These are phyloP conservation scores for Pistacia integerrima DNA, from an alignment of 345 rosid species.

Conservation along the genomic window DNA sequence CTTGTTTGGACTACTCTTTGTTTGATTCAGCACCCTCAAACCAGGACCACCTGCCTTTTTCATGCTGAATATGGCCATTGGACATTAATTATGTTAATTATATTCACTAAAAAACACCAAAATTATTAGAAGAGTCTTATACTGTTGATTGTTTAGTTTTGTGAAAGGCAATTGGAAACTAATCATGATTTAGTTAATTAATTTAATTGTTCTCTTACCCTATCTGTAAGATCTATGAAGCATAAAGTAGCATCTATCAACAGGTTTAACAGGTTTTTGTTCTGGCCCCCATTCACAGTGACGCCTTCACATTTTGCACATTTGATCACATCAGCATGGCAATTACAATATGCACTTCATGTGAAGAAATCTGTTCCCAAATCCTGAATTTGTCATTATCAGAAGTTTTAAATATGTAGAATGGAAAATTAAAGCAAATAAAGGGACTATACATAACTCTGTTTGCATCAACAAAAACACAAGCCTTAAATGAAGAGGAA, in stretches of 20 bases:
- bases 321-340: not conserved
- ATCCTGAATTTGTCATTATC: not conserved
- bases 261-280: not conserved
- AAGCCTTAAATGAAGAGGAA: constrained; percentile 17
- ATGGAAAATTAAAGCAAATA: not conserved
- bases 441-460: not conserved
- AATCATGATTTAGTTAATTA: constrained; percentile 12
- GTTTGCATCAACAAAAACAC: constrained; percentile 17
- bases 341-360: not conserved
- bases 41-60: constrained; percentile 39
- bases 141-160: not conserved
- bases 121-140: constrained; percentile 10
- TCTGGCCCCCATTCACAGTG: not conserved
- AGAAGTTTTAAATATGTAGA: not conserved
- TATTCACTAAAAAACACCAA: constrained; percentile 9
- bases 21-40: constrained; percentile 29
- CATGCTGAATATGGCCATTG: not conserved
- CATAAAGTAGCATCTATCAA: constrained; percentile 13
- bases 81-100: not conserved
- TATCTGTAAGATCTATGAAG: not conserved
- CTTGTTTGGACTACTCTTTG: constrained; percentile 23
- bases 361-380: no score
- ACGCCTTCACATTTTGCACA: not conserved
- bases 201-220: constrained; percentile 9
- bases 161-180: constrained; percentile 15